A percentile compares a stretch with the other conserved stretches of the same genome.
Evolutionary conservation across 306 rosid species (phyloP).

Genomic region (Fagus crenata): DNA sequence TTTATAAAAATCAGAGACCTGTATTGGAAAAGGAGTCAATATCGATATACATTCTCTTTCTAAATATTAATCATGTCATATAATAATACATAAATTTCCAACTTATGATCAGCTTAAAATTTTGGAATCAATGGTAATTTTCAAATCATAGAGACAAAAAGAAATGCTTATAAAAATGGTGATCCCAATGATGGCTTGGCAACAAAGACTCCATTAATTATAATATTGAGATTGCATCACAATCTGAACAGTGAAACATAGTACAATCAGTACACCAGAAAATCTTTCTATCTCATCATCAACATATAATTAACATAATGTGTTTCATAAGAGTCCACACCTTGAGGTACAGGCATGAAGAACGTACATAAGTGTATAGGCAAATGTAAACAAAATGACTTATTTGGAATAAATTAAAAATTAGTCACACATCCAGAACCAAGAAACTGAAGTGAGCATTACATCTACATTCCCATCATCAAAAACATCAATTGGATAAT

Average conservation of each 20-base stretch:
- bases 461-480: background rate
- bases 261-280: background rate
- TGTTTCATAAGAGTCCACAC: background rate
- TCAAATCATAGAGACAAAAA: background rate
- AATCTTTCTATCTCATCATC: slow-evolving; percentile 8
- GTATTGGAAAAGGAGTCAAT: slow-evolving; percentile 29
- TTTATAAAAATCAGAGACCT: slow-evolving; percentile 90
- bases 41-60: slow-evolving; percentile 5
- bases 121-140: background rate
- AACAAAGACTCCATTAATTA: background rate
- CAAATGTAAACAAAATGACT: background rate
- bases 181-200: background rate
- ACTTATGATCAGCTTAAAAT: background rate
- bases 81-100: background rate
- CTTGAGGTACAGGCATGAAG: background rate
- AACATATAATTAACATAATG: background rate
- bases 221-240: background rate
- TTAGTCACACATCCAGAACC: background rate
- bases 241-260: background rate
- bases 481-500: background rate
- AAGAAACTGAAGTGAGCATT: background rate
- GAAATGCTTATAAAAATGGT: background rate
- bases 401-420: background rate
- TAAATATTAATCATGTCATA: background rate
- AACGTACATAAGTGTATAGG: background rate